These are phyloP conservation scores for Mycena rosella DNA, from an alignment of 768 basidiomycete genomes.

Conservation along the genomic window DNA sequence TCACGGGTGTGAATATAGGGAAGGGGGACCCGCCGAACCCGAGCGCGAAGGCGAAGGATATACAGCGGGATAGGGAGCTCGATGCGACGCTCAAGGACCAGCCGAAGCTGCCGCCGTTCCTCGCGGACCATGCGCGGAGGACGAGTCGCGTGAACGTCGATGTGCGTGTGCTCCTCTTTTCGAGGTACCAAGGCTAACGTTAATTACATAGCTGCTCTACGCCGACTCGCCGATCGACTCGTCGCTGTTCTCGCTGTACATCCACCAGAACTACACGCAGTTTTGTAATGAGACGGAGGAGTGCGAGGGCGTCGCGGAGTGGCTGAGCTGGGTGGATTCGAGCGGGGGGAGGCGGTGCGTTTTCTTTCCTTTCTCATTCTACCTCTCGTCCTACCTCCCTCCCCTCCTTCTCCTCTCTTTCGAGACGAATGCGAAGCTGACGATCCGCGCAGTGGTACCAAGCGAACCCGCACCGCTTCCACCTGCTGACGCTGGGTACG, in stretches of 20 bases:
- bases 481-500: constrained; percentile 83
- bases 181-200: neutral
- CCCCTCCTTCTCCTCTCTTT: no score
- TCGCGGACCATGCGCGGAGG: constrained; percentile 71
- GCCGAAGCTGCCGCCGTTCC: constrained; percentile 67
- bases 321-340: constrained; percentile 82
- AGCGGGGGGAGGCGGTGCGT: constrained; percentile 74
- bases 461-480: constrained; percentile 88
- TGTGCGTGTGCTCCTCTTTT: constrained; percentile 52
- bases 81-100: constrained; percentile 70
- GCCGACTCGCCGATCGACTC: constrained; percentile 93
- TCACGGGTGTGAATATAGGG: no score
- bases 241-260: constrained; percentile 87
- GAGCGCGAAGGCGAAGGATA: constrained; percentile 72
- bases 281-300: constrained; percentile 87
- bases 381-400: constrained; percentile 8
- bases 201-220: constrained; percentile 72
- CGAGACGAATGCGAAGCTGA: no score
- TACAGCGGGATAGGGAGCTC: constrained; percentile 68
- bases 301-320: constrained; percentile 75
- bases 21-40: constrained; percentile 76
- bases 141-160: constrained; percentile 84
- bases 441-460: constrained; percentile 80
- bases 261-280: constrained; percentile 94
- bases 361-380: neutral